A percentile compares a stretch with the other conserved stretches of the same genome.
These are phyloP conservation scores for Saturnispora silvae DNA, from an alignment of 805 yeast genomes.

Conservation along the genomic window DNA sequence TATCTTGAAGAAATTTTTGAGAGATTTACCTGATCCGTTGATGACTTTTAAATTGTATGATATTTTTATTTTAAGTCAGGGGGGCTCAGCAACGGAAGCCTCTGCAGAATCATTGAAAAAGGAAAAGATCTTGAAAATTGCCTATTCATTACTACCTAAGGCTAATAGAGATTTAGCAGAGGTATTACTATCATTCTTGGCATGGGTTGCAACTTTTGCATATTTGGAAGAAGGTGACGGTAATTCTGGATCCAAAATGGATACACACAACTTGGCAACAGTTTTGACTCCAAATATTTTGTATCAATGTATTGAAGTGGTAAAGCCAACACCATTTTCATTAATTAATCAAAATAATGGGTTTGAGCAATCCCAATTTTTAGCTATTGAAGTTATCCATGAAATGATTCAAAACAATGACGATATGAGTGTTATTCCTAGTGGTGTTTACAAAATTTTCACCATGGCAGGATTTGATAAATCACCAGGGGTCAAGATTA, in stretches of 20 bases:
- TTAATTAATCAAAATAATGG: slow-evolving; percentile 14
- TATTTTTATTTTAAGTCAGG: slow-evolving; percentile 66
- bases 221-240: slow-evolving; percentile 76
- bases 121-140: slow-evolving; percentile 47
- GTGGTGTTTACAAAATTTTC: slow-evolving; percentile 42
- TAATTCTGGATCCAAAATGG: slow-evolving; percentile 91
- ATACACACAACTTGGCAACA: slow-evolving; percentile 86
- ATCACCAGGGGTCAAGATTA: slow-evolving; percentile 1
- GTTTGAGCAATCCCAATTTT: slow-evolving; percentile 62
- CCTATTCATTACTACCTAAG: slow-evolving; percentile 71
- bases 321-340: slow-evolving; percentile 2
- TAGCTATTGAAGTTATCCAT: slow-evolving; percentile 86
- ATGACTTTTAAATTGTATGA: slow-evolving; percentile 67
- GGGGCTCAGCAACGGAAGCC: slow-evolving; percentile 19
- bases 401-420: slow-evolving; percentile 73
- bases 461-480: slow-evolving; percentile 34
- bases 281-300: slow-evolving; percentile 90
- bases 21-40: slow-evolving; percentile 90
- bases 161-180: slow-evolving; percentile 78
- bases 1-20: slow-evolving; percentile 74
- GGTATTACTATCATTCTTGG: slow-evolving; percentile 72
- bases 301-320: slow-evolving; percentile 29
- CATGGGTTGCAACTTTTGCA: slow-evolving; percentile 94
- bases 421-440: slow-evolving; percentile 68
- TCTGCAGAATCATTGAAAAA: slow-evolving; percentile 25